These are phyloP conservation scores for Cyberlindnera lachancei DNA, from an alignment of 805 yeast species.

Conservation along the genomic window DNA sequence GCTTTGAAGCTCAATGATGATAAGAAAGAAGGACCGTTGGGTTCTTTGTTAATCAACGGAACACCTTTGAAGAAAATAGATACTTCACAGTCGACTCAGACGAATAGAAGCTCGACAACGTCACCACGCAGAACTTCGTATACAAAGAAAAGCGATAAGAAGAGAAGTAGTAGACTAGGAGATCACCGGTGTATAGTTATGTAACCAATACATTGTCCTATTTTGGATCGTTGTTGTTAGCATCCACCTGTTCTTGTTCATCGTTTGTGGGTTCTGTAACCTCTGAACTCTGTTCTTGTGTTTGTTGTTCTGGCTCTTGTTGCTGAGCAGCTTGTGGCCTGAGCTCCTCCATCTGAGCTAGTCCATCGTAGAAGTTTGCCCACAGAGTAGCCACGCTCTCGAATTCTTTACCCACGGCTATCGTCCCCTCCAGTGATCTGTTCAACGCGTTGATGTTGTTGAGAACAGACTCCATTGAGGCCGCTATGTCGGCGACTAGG, in stretches of 20 bases:
- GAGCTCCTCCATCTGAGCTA: slow-evolving; percentile 25
- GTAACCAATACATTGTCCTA: neutral
- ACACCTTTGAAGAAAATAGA: too few species aligned
- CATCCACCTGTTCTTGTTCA: neutral
- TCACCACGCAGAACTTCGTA: slow-evolving; percentile 2
- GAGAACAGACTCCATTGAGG: slow-evolving; percentile 58
- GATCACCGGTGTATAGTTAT: slow-evolving; percentile 2
- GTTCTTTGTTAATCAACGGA: neutral
- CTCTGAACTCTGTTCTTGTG: too few species aligned
- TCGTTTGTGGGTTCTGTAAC: too few species aligned
- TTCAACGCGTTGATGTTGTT: slow-evolving; percentile 58
- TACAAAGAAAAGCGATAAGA: neutral
- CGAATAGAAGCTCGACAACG: too few species aligned
- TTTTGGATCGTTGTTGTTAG: neutral
- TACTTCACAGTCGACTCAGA: too few species aligned
- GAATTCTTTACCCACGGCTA: slow-evolving; percentile 71
- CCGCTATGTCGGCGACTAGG: slow-evolving; percentile 48
- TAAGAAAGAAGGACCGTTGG: neutral
- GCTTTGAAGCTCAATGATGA: slow-evolving; percentile 9
- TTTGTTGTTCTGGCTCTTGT: too few species aligned
- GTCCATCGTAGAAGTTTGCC: slow-evolving; percentile 57
- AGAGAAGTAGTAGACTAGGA: too few species aligned
- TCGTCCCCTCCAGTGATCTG: slow-evolving; percentile 56
- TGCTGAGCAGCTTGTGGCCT: slow-evolving; percentile 6
- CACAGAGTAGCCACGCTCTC: slow-evolving; percentile 65